Base-by-base conservation (phyloP, 2,329 filamentous ascomycete species). In the Plenodomus tracheiphilus region DNA sequence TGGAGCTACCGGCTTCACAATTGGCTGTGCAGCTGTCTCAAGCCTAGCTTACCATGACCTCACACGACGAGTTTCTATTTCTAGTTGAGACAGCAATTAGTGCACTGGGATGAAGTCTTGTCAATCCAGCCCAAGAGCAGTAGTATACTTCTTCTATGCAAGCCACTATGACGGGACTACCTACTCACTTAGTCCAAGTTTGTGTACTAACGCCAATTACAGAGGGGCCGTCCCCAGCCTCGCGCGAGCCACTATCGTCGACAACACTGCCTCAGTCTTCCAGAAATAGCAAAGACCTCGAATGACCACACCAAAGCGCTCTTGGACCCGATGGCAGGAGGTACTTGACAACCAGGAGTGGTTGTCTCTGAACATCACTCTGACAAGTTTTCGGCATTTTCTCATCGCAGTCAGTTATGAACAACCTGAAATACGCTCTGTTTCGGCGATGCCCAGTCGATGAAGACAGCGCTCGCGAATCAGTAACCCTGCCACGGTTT, bases 1-100 rank as follows among this genome's bases (percentile, higher is more conserved):
- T 37, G 13, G 13, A 4, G 28, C 13, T 32, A 32, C 13, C 7
- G 28, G n/a, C 18, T 22, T 39, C 36, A n/a, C 40, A 9, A 56
- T 58, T 54, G 47, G 53, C 13, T 28, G 37, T 18, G 3, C 9
- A 11, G 7, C 22, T 20, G n/a, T 20, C 16, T 6, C 43, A 32
- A 22, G 18, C 36, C 0, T 18, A 20, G 21, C n/a, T 32, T 39
- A 16, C 20, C 19, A 16, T 32, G 19, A 20, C 37, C 39, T 47
- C 49, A 58, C 53, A 42, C 55, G 55, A 58, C 55, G 51, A 7
- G 32, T 51, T 58, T 56, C 55, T 54, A 56, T 58, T 56, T 37
- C 44, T 46, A 38, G 39, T 38, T 11, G 22, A n/a, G 19, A 19
- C 17, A 11, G 3, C 39, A 25, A 10, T 11, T 32, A 32, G 28